Conservation (phyloP, 768 basidiomycete species). For the Tylopilus sp. region DNA sequence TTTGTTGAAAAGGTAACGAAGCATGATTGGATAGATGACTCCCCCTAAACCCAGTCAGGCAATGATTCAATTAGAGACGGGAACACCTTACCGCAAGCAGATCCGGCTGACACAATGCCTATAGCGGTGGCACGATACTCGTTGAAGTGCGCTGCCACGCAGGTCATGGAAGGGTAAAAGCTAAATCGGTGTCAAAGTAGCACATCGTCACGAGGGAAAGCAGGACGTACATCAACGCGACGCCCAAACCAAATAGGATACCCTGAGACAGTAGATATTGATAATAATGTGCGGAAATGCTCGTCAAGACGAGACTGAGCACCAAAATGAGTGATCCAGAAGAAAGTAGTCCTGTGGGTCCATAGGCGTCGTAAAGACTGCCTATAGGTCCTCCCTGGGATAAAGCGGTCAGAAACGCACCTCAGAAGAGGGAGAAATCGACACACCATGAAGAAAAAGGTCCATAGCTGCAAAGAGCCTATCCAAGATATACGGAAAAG, state of each 20-base stretch:
- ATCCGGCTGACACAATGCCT: conserved; percentile 70
- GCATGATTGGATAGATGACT: conserved; percentile 64
- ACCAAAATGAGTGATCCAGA: conserved; percentile 48
- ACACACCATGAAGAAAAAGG: conserved; percentile 67
- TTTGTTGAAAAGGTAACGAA: conserved; percentile 50
- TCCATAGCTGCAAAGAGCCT: conserved; percentile 64
- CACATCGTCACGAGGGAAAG: not conserved
- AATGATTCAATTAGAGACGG: conserved; percentile 15
- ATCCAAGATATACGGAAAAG: conserved; percentile 68
- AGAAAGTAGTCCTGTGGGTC: conserved; percentile 52
- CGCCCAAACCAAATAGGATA: conserved; percentile 60
- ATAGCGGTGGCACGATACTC: conserved; percentile 68
- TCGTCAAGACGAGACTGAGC: conserved; percentile 56
- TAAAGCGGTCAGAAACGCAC: conserved; percentile 1
- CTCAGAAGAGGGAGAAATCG: not conserved
- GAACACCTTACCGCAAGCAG: conserved; percentile 47
- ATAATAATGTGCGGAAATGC: conserved; percentile 53
- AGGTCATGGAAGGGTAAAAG: conserved; percentile 67
- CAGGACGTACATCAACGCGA: conserved; percentile 56
- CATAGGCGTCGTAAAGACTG: conserved; percentile 55
- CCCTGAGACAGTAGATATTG: conserved; percentile 65
- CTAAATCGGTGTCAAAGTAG: conserved; percentile 32
- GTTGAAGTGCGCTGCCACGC: conserved; percentile 62
- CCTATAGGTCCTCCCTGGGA: conserved; percentile 61
- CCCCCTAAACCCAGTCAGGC: conserved; percentile 45